Conservation (phyloP, 768 basidiomycete species). For the Hirschioporus abietinus region DNA sequence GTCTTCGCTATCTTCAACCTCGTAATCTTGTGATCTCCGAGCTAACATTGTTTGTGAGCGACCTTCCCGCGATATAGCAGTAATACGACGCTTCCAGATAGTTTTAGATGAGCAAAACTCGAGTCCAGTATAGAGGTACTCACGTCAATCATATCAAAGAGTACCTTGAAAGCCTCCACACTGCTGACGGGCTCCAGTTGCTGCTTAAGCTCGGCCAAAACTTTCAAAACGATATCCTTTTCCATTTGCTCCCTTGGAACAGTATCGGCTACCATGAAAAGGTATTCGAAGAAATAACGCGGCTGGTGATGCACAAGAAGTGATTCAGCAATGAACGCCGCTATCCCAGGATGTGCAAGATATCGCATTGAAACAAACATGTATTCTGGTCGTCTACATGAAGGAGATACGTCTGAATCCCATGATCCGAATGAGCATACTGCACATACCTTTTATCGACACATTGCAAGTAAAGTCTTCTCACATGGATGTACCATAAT, state of each 20-base stretch:
- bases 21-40: not conserved
- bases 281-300: not conserved
- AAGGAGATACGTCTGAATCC: not conserved
- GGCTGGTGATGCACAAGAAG: not conserved
- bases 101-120: not conserved
- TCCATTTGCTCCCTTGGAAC: not conserved
- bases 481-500: not conserved
- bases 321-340: not conserved
- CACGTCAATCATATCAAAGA: not conserved
- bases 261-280: not conserved
- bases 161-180: not conserved
- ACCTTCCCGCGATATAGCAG: not conserved
- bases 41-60: no score
- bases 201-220: not conserved
- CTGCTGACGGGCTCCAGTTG: not conserved
- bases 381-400: not conserved
- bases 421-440: not conserved
- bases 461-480: not conserved
- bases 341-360: not conserved
- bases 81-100: not conserved
- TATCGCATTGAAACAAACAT: not conserved
- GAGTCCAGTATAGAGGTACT: not conserved
- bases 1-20: not conserved
- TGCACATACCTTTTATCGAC: not conserved
- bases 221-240: not conserved